phyloP scores from a whole-genome alignment of 2,329 filamentous ascomycete species.

The Diplodia mutila region DNA sequence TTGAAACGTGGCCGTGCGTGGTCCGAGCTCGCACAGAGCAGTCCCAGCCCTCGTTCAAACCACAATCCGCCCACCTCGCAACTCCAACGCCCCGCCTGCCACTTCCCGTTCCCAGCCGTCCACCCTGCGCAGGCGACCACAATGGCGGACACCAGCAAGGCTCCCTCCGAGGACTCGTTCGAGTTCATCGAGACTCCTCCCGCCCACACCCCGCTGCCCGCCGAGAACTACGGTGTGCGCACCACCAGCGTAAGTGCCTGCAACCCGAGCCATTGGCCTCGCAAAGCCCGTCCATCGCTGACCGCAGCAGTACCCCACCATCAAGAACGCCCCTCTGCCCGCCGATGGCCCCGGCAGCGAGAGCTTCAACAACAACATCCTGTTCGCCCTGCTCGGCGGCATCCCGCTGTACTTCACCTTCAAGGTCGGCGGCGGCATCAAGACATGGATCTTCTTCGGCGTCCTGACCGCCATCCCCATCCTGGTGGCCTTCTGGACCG shows the following conservation, averaged over 20 bases:
- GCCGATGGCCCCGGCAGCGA: slow-evolving; percentile 85
- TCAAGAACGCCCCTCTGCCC: slow-evolving; percentile 92
- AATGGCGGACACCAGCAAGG: slow-evolving; percentile 41
- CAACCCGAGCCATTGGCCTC: slow-evolving; percentile 38
- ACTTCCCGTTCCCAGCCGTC: slow-evolving; percentile 25
- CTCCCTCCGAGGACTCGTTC: slow-evolving; percentile 58
- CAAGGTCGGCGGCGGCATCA: slow-evolving; percentile 80
- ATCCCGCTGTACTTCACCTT: slow-evolving; percentile 82
- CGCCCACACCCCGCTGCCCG: slow-evolving; percentile 55
- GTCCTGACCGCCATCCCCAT: slow-evolving; percentile 79
- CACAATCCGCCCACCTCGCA: slow-evolving; percentile 21
- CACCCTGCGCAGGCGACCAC: slow-evolving; percentile 21
- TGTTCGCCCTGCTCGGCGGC: slow-evolving; percentile 69
- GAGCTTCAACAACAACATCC: slow-evolving; percentile 80
- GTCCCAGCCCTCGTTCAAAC: background rate
- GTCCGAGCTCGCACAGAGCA: slow-evolving; percentile 18
- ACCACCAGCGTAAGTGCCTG: slow-evolving; percentile 61
- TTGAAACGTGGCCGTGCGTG: slow-evolving; percentile 25
- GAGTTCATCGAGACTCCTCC: slow-evolving; percentile 69
- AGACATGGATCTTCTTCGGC: slow-evolving; percentile 86
- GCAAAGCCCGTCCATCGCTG: slow-evolving; percentile 28
- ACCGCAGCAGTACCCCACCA: slow-evolving; percentile 71
- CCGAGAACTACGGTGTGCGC: slow-evolving; percentile 62
- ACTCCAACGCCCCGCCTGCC: background rate
- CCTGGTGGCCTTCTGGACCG: slow-evolving; percentile 79